phyloP scores from a whole-genome alignment of 176 grass and related monocot genomes.

The Triticum turgidum region DNA sequence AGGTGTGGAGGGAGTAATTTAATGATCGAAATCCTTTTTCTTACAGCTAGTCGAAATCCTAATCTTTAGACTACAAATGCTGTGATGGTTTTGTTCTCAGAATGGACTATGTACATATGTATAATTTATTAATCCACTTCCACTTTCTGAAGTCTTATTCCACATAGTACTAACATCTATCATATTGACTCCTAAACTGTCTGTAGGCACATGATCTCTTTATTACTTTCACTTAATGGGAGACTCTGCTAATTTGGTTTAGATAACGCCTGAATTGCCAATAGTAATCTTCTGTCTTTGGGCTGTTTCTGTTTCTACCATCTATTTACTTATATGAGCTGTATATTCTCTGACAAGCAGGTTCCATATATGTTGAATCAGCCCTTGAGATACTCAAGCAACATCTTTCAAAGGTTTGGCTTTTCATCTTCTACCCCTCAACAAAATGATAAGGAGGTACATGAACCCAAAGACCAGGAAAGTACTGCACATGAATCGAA shows the following conservation, averaged over 20 bases:
- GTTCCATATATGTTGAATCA: slow-evolving; percentile 22
- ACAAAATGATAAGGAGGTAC: slow-evolving; percentile 35
- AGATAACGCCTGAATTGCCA: neutral
- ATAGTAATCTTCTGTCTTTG: neutral
- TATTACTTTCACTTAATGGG: neutral
- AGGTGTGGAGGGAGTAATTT: too few relatives aligned
- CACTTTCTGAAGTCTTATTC: neutral
- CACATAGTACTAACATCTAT: neutral
- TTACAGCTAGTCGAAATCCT: neutral
- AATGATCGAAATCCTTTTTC: neutral
- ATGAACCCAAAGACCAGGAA: slow-evolving; percentile 34
- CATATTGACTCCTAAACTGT: neutral
- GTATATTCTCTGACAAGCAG: slow-evolving; percentile 18
- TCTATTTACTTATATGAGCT: slow-evolving; percentile 2
- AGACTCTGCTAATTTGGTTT: neutral
- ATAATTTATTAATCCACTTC: neutral
- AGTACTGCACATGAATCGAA: neutral
- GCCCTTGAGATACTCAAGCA: slow-evolving; percentile 39
- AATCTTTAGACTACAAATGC: neutral
- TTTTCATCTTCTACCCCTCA: slow-evolving; percentile 53
- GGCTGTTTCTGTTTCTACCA: neutral
- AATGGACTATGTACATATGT: neutral
- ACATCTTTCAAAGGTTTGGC: slow-evolving; percentile 53
- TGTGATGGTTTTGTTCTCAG: neutral
- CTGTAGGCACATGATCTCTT: neutral